Evolutionary conservation across 371 early-diverging fungal genomes (phyloP).

Genomic region (Rhizopus stolonifer): DNA sequence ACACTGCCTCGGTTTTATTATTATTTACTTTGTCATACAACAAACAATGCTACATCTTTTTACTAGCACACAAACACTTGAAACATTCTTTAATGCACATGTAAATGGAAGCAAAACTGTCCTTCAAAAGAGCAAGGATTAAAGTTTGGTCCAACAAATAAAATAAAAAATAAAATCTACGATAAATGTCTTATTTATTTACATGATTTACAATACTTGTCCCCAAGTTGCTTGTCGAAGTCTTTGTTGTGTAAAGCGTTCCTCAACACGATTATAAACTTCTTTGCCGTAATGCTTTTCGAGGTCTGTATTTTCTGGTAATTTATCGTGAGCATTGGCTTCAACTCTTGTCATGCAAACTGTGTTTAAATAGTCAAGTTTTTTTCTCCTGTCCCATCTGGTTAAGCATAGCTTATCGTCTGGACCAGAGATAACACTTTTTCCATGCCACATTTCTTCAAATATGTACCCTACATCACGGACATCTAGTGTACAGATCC

Average conservation of each 20-base stretch:
- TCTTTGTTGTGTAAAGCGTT: conserved; percentile 14
- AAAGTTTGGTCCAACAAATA: too few species aligned
- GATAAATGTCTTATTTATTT: too few species aligned
- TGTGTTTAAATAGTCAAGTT: conserved; percentile 70
- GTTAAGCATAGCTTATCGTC: conserved; percentile 73
- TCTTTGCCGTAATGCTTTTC: conserved; percentile 42
- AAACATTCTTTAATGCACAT: too few species aligned
- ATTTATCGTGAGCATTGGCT: conserved; percentile 59
- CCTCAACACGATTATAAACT: conserved; percentile 6
- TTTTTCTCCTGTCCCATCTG: conserved; percentile 74
- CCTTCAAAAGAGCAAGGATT: too few species aligned
- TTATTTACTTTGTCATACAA: too few species aligned
- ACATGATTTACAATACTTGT: conserved; percentile 18
- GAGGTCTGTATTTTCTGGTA: conserved; percentile 33
- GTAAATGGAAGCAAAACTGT: too few species aligned
- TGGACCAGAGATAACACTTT: conserved; percentile 73
- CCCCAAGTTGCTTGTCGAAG: conserved; percentile 16
- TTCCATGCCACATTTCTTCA: conserved; percentile 88
- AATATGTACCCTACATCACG: conserved; percentile 78
- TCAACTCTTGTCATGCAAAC: conserved; percentile 84
- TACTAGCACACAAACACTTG: too few species aligned
- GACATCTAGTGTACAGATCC: conserved; percentile 53
- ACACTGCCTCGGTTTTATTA: too few species aligned
- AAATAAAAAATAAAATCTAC: too few species aligned
- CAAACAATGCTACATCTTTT: too few species aligned